Percentiles rank a stretch among this genome's conserved stretches.
Evolutionary conservation across 257 asterid genomes (phyloP).

Genomic region (Solanum rostratum): DNA sequence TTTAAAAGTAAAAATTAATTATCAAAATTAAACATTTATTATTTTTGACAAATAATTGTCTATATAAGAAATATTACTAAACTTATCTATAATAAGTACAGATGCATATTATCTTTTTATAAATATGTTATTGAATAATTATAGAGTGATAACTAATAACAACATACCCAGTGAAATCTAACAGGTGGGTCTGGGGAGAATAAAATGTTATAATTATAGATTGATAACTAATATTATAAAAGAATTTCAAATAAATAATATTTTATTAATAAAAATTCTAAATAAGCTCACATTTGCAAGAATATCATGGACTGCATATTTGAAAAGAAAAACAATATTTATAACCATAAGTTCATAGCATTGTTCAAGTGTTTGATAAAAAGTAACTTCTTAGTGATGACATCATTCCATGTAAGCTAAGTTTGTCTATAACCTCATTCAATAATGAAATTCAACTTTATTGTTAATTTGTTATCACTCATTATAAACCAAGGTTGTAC

Average conservation of each 20-base stretch:
- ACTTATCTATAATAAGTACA: neutral
- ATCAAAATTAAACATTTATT: neutral
- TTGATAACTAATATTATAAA: neutral
- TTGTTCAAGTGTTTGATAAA: neutral
- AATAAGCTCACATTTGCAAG: neutral
- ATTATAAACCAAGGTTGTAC: neutral
- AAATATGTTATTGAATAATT: neutral
- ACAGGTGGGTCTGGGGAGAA: too few species aligned
- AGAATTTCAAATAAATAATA: neutral
- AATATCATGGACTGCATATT: neutral
- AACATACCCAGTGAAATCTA: too few species aligned
- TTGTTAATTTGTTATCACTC: neutral
- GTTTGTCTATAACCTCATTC: neutral
- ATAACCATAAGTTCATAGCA: neutral
- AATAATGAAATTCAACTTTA: neutral
- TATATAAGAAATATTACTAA: neutral
- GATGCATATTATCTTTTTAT: neutral
- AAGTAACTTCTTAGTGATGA: neutral
- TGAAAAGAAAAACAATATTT: neutral
- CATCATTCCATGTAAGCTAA: neutral
- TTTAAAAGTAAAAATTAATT: neutral
- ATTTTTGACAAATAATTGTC: neutral
- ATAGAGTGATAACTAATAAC: neutral
- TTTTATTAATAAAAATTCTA: neutral
- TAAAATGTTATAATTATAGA: too few species aligned